Evolutionary conservation across 495 filamentous ascomycete genomes (phyloP).

Genomic region (Articulospora tetracladia): DNA sequence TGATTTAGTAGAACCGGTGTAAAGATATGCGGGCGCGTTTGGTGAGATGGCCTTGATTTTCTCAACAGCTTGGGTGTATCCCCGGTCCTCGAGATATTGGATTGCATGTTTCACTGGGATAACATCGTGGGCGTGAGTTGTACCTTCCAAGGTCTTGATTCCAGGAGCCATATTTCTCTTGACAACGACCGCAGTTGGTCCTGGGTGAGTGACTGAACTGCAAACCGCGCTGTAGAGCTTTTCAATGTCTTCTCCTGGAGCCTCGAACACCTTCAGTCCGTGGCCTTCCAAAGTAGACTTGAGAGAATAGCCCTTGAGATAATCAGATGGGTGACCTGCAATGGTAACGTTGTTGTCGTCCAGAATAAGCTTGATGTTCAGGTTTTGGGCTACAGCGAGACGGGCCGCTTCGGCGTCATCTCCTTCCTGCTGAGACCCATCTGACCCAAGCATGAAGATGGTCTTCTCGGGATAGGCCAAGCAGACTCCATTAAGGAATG

Average conservation of each 20-base stretch:
- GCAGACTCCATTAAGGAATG: slow-evolving; percentile 17
- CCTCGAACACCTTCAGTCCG: slow-evolving; percentile 15
- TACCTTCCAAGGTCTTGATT: slow-evolving; percentile 19
- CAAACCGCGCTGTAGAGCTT: slow-evolving; percentile 16
- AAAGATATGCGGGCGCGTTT: slow-evolving; percentile 14
- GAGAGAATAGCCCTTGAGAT: slow-evolving; percentile 17
- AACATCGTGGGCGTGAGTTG: slow-evolving; percentile 22
- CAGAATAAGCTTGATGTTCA: slow-evolving; percentile 19
- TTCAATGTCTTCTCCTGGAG: slow-evolving; percentile 19
- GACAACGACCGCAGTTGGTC: slow-evolving; percentile 18
- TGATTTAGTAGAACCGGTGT: slow-evolving; percentile 12
- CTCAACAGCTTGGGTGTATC: slow-evolving; percentile 15
- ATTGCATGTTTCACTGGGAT: slow-evolving; percentile 17
- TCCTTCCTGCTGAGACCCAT: slow-evolving; percentile 22
- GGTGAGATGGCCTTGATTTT: slow-evolving; percentile 18
- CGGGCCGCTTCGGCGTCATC: slow-evolving; percentile 21
- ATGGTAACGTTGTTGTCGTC: slow-evolving; percentile 22
- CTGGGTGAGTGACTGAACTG: slow-evolving; percentile 13
- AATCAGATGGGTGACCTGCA: slow-evolving; percentile 20
- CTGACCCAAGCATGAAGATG: slow-evolving; percentile 17
- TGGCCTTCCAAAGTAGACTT: slow-evolving; percentile 13
- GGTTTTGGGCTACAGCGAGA: slow-evolving; percentile 14
- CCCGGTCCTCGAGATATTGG: slow-evolving; percentile 18
- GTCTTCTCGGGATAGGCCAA: slow-evolving; percentile 18
- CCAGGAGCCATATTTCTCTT: slow-evolving; percentile 21